A percentile compares a stretch with the other conserved stretches of the same genome.
Conservation (phyloP, 495 filamentous ascomycete genomes). For the Lophiotrema nucula region DNA sequence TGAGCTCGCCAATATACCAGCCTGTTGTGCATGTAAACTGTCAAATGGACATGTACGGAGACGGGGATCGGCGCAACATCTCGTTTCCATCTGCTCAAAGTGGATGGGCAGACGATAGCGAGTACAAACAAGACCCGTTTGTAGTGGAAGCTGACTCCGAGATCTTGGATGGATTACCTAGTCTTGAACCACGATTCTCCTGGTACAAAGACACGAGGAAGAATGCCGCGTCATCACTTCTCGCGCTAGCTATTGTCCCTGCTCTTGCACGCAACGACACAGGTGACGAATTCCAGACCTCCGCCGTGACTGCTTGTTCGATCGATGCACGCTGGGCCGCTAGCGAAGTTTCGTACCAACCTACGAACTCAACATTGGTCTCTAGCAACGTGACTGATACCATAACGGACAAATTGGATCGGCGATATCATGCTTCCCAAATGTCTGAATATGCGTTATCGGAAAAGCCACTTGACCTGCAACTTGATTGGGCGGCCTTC, state of each 20-base stretch:
- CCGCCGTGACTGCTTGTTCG: not conserved
- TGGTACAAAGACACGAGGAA: not conserved
- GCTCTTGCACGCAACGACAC: not conserved
- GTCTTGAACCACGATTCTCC: not conserved
- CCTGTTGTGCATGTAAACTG: no score
- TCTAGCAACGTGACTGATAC: not conserved
- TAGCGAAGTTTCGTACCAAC: not conserved
- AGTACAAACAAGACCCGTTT: not conserved
- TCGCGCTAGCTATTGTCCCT: not conserved
- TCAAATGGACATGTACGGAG: no score
- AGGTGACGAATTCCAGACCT: not conserved
- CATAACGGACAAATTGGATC: no score
- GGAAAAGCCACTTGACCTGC: no score
- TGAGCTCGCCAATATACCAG: no score
- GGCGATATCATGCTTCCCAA: no score
- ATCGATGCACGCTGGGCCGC: not conserved
- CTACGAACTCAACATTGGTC: not conserved
- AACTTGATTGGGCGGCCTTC: no score
- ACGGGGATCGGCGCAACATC: no score
- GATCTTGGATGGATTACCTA: not conserved
- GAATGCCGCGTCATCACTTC: not conserved
- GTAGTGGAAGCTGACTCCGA: not conserved
- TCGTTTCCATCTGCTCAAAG: no score
- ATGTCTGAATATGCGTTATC: no score
- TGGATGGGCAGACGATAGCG: not conserved